phyloP scores from a whole-genome alignment of 2,329 filamentous ascomycete genomes.

The Ceratocystis albifundus region DNA sequence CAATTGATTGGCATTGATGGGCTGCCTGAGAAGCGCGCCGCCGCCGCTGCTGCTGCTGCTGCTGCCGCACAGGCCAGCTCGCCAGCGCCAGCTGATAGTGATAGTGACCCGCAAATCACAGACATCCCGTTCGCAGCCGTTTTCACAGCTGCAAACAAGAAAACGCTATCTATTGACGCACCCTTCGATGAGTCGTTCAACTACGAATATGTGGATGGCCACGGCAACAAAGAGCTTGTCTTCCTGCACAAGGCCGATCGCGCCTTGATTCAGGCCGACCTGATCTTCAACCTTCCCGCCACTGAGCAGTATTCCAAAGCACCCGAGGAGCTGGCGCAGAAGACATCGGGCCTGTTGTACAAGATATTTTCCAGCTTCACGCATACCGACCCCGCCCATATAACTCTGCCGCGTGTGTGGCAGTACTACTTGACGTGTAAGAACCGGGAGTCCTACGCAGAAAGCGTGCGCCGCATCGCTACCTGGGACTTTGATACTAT shows the following conservation, averaged over 20 bases:
- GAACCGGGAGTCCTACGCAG: constrained; percentile 57
- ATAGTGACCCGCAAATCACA: constrained; percentile 32
- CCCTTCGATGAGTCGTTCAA: constrained; percentile 85
- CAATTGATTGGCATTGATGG: constrained; percentile 73
- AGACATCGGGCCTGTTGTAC: constrained; percentile 29
- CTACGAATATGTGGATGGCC: constrained; percentile 66
- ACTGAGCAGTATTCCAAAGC: constrained; percentile 67
- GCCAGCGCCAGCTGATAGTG: constrained; percentile 27
- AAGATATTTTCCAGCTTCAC: constrained; percentile 43
- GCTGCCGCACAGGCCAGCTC: constrained; percentile 37
- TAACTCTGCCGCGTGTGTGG: constrained; percentile 63
- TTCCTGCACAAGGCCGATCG: constrained; percentile 70
- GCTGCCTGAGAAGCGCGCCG: constrained; percentile 67
- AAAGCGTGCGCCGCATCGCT: constrained; percentile 56
- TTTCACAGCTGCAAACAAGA: constrained; percentile 49
- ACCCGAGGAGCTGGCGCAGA: constrained; percentile 23
- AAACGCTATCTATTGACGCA: constrained; percentile 45
- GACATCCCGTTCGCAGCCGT: constrained; percentile 52
- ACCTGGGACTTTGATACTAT: constrained; percentile 76
- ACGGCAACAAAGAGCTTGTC: constrained; percentile 78
- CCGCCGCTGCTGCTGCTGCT: constrained; percentile 40
- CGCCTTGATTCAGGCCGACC: constrained; percentile 76
- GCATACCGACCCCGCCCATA: constrained; percentile 36
- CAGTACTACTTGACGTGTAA: constrained; percentile 49
- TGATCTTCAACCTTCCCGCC: constrained; percentile 83